phyloP scores from a whole-genome alignment of 345 rosid genomes.

The Brassica cretica region DNA sequence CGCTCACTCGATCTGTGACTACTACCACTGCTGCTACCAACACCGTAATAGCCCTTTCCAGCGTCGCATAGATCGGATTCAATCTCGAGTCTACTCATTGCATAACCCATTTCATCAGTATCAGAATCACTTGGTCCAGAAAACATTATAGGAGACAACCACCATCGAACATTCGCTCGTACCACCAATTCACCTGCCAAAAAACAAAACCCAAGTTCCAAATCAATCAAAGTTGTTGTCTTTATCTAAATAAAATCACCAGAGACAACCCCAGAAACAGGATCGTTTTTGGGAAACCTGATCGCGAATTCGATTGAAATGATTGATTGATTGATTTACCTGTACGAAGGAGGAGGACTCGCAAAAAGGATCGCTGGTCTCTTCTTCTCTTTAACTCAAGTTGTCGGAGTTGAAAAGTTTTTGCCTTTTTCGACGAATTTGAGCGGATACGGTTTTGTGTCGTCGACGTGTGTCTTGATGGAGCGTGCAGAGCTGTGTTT shows the following conservation, averaged over 20 bases:
- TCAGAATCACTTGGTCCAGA: slow-evolving; percentile 35
- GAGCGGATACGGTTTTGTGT: slow-evolving; percentile 38
- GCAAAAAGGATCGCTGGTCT: neutral
- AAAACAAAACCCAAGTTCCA: slow-evolving; percentile 4
- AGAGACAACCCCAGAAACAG: slow-evolving; percentile 19
- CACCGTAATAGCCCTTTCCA: slow-evolving; percentile 38
- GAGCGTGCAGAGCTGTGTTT: slow-evolving; percentile 37
- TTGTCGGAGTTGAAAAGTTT: neutral
- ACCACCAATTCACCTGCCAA: slow-evolving; percentile 15
- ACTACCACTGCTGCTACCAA: slow-evolving; percentile 48
- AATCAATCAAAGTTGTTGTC: neutral
- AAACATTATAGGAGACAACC: slow-evolving; percentile 46
- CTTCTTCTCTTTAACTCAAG: neutral
- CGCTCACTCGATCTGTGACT: slow-evolving; percentile 40
- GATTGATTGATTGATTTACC: slow-evolving; percentile 4
- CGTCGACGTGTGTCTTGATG: slow-evolving; percentile 32
- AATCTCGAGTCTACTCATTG: slow-evolving; percentile 77
- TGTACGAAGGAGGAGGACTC: slow-evolving; percentile 15
- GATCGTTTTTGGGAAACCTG: too few relatives aligned
- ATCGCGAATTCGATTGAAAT: neutral
- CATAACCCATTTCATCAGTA: slow-evolving; percentile 70
- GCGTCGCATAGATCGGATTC: slow-evolving; percentile 58
- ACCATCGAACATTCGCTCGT: slow-evolving; percentile 6
- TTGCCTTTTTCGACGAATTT: slow-evolving; percentile 3
- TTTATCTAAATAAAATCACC: slow-evolving; percentile 3